Evolutionary conservation across 345 rosid species (phyloP).

Genomic region (Kandelia obovata): DNA sequence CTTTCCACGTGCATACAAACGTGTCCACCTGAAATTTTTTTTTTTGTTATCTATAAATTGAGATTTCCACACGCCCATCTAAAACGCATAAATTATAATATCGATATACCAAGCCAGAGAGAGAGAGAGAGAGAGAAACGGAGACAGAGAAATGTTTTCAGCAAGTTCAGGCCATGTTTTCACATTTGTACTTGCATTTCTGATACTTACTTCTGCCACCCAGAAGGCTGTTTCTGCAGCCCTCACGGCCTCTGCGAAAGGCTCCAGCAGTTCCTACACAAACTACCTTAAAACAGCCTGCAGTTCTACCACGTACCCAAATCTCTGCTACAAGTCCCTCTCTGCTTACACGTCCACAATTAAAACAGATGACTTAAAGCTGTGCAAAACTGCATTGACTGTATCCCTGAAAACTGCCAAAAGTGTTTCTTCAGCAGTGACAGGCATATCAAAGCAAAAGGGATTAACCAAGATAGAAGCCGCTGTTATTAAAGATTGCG

Average conservation of each 20-base stretch:
- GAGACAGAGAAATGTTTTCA: background rate
- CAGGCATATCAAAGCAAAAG: background rate
- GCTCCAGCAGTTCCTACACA: slow-evolving; percentile 6
- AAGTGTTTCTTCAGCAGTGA: background rate
- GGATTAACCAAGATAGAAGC: slow-evolving; percentile 25
- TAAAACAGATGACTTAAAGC: slow-evolving; percentile 29
- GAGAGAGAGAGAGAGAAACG: background rate
- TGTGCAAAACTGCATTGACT: slow-evolving; percentile 18
- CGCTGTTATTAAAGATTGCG: slow-evolving; percentile 50
- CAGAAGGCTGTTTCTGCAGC: no score
- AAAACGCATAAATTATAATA: background rate
- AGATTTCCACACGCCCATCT: background rate
- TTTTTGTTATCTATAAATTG: background rate
- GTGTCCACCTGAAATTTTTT: background rate
- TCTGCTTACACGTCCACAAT: slow-evolving; percentile 28
- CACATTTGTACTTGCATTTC: slow-evolving; percentile 18
- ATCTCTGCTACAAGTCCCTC: slow-evolving; percentile 37
- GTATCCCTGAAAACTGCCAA: background rate
- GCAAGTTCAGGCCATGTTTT: background rate
- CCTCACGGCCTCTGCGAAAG: no score
- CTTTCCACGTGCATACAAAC: background rate
- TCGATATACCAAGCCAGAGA: no score
- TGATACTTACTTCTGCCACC: slow-evolving; percentile 28
- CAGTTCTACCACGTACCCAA: slow-evolving; percentile 31
- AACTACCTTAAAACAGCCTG: slow-evolving; percentile 33